Base-by-base conservation (phyloP, 805 yeast species). In the Sungouiozyma intestinalis region DNA sequence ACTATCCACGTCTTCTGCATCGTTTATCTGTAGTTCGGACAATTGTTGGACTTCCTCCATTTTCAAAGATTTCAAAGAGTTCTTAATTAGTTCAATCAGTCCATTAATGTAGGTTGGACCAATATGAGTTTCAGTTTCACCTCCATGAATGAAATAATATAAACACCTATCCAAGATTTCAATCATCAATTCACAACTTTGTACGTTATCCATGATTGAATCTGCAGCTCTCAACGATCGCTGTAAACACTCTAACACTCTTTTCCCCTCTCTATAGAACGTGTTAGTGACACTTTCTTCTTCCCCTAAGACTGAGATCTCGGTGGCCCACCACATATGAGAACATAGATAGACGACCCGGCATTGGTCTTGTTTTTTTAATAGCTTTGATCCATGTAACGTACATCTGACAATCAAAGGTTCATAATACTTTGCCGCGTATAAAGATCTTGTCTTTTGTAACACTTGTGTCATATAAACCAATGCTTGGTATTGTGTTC, bases 301-400 rank as follows among this genome's bases (percentile, higher is more conserved):
- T 45, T 71, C 73, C 4, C 74, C 42, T 62, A 52, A 2, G 62
- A 68, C 16, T 72, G 67, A 15, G 70, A 51, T 47, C 72, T 83
- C 87, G 18, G 81, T 77, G 55, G 90, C 82, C 92, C 94, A 85
- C 96, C 96, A 92, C 39, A 92, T 65, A 62, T 92, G 97, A 1
- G 95, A 79, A 35, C 95, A 88, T 40, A 76, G 63, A 57, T 83
- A 85, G 3, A 62, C 94, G 0, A 95, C 80, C 14, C 97, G 76
- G 60, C 97, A 88, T 62, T 92, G 98, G 55, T 90, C 97, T 31
- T 92, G 87, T 60, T 90, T 90, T 60, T 85, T 86, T 54, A 90
- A 69, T 40, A 92, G 69, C 60, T 85, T 85, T 13, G 95, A 85
- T 4, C 95, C 94, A 54, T 86, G 85, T 38, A 88, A 65, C 1